A percentile compares a stretch with the other conserved stretches of the same genome.
Evolutionary conservation across 2,329 filamentous ascomycete genomes (phyloP).

Genomic region (Paraconiothyrium sp.): DNA sequence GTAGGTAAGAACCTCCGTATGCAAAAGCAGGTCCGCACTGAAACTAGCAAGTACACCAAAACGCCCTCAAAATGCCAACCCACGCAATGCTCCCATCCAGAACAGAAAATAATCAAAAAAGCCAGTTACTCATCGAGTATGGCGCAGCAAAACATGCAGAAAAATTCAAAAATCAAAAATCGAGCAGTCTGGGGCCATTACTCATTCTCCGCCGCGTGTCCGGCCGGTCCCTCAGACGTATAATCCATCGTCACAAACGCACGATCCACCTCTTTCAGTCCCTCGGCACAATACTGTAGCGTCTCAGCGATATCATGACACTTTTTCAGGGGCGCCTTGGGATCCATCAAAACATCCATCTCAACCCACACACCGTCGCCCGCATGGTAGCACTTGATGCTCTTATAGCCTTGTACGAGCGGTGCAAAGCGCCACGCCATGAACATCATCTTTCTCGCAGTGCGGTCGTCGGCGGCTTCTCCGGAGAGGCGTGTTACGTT

Average conservation of each 20-base stretch:
- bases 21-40: no score
- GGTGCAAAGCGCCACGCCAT: constrained; percentile 67
- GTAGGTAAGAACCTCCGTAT: no score
- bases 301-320: constrained; percentile 71
- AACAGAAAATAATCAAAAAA: no score
- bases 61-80: no score
- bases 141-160: no score
- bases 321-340: constrained; percentile 61
- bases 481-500: constrained; percentile 69
- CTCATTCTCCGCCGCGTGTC: constrained; percentile 47
- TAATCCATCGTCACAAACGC: constrained; percentile 64
- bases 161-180: no score
- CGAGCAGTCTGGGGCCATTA: constrained; percentile 1
- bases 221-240: constrained; percentile 51
- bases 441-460: constrained; percentile 67
- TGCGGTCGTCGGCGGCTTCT: constrained; percentile 62
- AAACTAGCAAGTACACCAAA: no score
- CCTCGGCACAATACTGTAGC: constrained; percentile 62
- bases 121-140: no score
- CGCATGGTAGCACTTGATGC: constrained; percentile 67
- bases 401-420: constrained; percentile 64
- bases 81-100: no score
- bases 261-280: constrained; percentile 60
- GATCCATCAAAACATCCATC: constrained; percentile 67
- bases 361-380: constrained; percentile 72